These are phyloP conservation scores for Malania oleifera DNA, from an alignment of 164 flowering plant species.

Conservation along the genomic window DNA sequence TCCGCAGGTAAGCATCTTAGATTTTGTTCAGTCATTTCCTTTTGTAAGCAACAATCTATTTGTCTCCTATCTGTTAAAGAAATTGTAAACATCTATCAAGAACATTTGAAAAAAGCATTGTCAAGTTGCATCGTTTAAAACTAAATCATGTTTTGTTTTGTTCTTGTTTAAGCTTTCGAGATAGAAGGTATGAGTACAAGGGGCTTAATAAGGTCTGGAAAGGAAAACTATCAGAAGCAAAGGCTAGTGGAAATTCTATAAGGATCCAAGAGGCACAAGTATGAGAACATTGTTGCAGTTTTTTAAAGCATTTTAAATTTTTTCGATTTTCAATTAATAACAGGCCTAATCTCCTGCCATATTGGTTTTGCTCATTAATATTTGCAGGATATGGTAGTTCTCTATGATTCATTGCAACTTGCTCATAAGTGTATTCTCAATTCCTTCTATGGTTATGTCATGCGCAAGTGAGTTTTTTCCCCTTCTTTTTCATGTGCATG, in stretches of 20 bases:
- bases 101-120: neutral
- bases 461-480: constrained; percentile 97
- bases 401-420: constrained; percentile 94
- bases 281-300: constrained; percentile 8
- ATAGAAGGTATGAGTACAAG: constrained; percentile 98
- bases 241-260: constrained; percentile 84
- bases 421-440: constrained; percentile 99
- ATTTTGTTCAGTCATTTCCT: neutral
- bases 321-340: neutral
- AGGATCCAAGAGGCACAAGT: constrained; percentile 98
- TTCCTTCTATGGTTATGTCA: constrained; percentile 98
- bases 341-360: neutral
- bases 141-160: constrained; percentile 6
- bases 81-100: neutral
- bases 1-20: constrained; percentile 67
- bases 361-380: constrained; percentile 11
- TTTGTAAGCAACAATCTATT: neutral
- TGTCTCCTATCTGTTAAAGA: neutral
- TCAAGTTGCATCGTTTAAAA: neutral
- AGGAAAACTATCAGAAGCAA: constrained; percentile 86
- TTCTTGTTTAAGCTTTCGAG: constrained; percentile 72
- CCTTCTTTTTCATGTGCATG: constrained; percentile 99
- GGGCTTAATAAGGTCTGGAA: constrained; percentile 98
- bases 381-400: constrained; percentile 94
- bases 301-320: constrained; percentile 3